Percentiles rank a stretch among this genome's conserved stretches.
Conservation (phyloP, 2,329 filamentous ascomycete genomes). For the Calonectria pauciramosa region DNA sequence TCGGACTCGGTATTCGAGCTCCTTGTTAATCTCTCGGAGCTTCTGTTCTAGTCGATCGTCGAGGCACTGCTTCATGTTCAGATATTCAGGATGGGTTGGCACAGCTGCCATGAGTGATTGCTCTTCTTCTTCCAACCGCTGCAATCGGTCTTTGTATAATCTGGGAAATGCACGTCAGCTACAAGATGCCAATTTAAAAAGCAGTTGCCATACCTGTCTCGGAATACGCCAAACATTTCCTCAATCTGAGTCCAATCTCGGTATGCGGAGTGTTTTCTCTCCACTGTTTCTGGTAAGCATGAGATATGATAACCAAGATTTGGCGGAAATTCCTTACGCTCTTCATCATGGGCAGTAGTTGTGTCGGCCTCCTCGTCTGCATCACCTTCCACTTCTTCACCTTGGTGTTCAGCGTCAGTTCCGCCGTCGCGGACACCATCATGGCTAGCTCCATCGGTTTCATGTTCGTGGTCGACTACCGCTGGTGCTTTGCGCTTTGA, state of each 20-base stretch:
- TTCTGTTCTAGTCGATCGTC: slow-evolving; percentile 87
- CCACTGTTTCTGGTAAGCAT: slow-evolving; percentile 65
- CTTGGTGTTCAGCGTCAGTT: slow-evolving; percentile 61
- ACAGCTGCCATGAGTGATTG: slow-evolving; percentile 70
- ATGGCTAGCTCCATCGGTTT: slow-evolving; percentile 49
- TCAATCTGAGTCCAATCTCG: slow-evolving; percentile 86
- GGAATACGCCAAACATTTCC: slow-evolving; percentile 87
- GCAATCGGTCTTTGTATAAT: slow-evolving; percentile 89
- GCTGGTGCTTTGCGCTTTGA: slow-evolving; percentile 54
- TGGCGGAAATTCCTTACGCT: slow-evolving; percentile 59
- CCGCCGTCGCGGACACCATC: slow-evolving; percentile 52
- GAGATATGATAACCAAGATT: slow-evolving; percentile 12
- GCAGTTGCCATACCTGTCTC: slow-evolving; percentile 75
- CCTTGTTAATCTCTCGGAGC: slow-evolving; percentile 79
- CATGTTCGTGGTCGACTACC: slow-evolving; percentile 47
- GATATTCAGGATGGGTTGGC: slow-evolving; percentile 89
- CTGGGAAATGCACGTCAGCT: slow-evolving; percentile 59
- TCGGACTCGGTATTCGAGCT: slow-evolving; percentile 80
- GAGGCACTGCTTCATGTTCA: slow-evolving; percentile 90
- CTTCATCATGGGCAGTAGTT: slow-evolving; percentile 74
- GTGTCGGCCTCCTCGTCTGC: slow-evolving; percentile 72
- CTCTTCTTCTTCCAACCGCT: slow-evolving; percentile 81
- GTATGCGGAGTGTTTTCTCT: slow-evolving; percentile 83
- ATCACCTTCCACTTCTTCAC: slow-evolving; percentile 69
- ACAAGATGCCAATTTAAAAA: background rate